Conservation (phyloP, 345 rosid genomes). For the Populus pruinosa region DNA sequence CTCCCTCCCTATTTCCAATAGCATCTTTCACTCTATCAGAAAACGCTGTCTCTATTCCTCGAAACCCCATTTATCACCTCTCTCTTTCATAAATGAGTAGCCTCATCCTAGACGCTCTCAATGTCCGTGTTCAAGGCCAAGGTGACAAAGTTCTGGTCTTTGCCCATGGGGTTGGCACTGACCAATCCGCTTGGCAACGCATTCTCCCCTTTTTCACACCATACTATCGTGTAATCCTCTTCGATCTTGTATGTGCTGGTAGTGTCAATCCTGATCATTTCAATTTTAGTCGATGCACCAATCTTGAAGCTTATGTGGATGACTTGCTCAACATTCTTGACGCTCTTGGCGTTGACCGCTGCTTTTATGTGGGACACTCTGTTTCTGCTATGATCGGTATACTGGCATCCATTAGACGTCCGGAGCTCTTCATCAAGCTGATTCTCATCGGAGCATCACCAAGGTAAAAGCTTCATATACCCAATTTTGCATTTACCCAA, state of each 20-base stretch:
- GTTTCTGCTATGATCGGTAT: constrained; percentile 87
- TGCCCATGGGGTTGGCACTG: constrained; percentile 85
- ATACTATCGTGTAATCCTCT: constrained; percentile 53
- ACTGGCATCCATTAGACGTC: constrained; percentile 76
- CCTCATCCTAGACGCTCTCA: constrained; percentile 58
- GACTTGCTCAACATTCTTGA: constrained; percentile 76
- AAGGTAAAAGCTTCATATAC: constrained; percentile 28
- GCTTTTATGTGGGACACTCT: constrained; percentile 81
- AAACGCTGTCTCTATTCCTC: not conserved
- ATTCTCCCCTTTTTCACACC: constrained; percentile 61
- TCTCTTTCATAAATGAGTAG: constrained; percentile 34
- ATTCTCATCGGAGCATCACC: constrained; percentile 80
- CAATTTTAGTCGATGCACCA: constrained; percentile 53
- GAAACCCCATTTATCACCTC: not conserved
- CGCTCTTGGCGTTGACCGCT: constrained; percentile 50
- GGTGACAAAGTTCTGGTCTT: constrained; percentile 61
- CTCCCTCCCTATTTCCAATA: not conserved
- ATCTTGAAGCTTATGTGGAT: constrained; percentile 71
- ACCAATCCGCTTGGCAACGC: constrained; percentile 84
- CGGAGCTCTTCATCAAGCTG: constrained; percentile 72
- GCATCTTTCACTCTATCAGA: not conserved
- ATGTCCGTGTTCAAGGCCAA: constrained; percentile 63
- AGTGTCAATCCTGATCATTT: constrained; percentile 81
- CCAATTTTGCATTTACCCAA: not conserved
- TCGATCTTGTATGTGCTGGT: constrained; percentile 82